phyloP scores from a whole-genome alignment of 805 yeast species.

The Myxozyma geophila region DNA sequence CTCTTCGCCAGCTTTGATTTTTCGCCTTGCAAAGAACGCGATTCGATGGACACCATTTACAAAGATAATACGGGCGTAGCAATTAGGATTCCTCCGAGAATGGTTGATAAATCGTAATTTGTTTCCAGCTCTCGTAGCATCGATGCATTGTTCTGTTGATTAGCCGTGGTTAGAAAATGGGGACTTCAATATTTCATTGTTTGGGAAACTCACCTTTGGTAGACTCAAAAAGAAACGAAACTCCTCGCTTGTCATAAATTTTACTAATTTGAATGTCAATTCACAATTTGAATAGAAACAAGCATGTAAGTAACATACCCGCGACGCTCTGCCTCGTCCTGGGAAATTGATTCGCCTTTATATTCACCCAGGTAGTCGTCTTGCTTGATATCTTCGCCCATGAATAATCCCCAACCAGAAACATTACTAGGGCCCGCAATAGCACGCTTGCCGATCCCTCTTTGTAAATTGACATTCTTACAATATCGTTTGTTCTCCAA shows the following conservation, averaged over 20 bases:
- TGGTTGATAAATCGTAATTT: slow-evolving; percentile 34
- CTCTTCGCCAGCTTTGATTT: slow-evolving; percentile 34
- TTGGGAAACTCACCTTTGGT: slow-evolving; percentile 18
- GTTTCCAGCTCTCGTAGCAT: slow-evolving; percentile 33
- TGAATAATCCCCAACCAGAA: slow-evolving; percentile 34
- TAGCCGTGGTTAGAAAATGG: not conserved
- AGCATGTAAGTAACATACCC: slow-evolving; percentile 14
- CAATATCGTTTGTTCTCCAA: slow-evolving; percentile 27
- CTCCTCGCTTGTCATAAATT: slow-evolving; percentile 35
- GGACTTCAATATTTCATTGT: too few relatives aligned
- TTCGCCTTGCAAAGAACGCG: slow-evolving; percentile 29
- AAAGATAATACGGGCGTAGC: slow-evolving; percentile 30
- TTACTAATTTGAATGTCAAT: slow-evolving; percentile 10
- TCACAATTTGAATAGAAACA: not conserved
- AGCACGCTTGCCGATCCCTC: slow-evolving; percentile 29
- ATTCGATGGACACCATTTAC: slow-evolving; percentile 35
- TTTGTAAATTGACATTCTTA: slow-evolving; percentile 29
- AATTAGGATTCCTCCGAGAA: slow-evolving; percentile 34
- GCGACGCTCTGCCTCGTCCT: slow-evolving; percentile 36
- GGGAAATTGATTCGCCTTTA: slow-evolving; percentile 34
- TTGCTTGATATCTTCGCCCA: slow-evolving; percentile 33
- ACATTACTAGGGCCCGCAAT: slow-evolving; percentile 30
- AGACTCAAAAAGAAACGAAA: slow-evolving; percentile 31
- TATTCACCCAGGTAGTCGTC: slow-evolving; percentile 34
- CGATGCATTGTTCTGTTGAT: slow-evolving; percentile 31